Base-by-base conservation (phyloP, 2,329 filamentous ascomycete species). In the Mycocentrospora acerina region DNA sequence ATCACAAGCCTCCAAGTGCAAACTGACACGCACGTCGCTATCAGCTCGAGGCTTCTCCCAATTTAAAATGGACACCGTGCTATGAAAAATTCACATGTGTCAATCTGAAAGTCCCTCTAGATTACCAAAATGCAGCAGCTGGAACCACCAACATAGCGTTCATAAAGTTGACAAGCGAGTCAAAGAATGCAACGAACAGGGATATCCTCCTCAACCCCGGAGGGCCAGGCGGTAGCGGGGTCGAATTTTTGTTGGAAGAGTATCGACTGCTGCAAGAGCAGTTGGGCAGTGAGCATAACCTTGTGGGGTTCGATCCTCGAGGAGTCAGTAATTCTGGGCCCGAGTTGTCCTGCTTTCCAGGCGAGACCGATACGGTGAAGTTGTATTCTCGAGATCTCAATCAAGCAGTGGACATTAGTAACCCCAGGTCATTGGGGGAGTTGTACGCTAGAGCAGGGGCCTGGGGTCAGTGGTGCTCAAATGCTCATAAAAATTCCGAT, bases 241-340 rank as follows among this genome's bases (percentile, higher is more conserved):
- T 64, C 0, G 48, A 51, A 1, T 19, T 44, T 46, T 29, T 51
- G 1, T 25, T 39, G 4, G 8, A 10, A 3, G 35, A 31, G 17
- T 29, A 27, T 7, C 29, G 19, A 15, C 7, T n/a, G 4, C 29
- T 45, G 4, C 13, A 13, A 6, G 18, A 24, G 6, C 39, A 38
- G 17, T 31, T 43, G n/a, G 40, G 41, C 13, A 34, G 37, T 8
- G 16, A 44, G 17, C 71, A 66, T 35, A 65, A 71, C 28, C 44
- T 71, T 31, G 49, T 65, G 7, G 51, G 56, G 12, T 58, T 64
- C 24, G 62, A 64, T 36, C 59, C 60, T 2, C 56, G 62, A 3
- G 60, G 60, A 9, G 47, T 62, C 12, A 51, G 51, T 12, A 41
- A 48, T 26, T 50, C 45, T 25, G 46, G 48, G 4, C 37, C 45